Evolutionary conservation across 2,329 filamentous ascomycete genomes (phyloP), one percentile per base, ranked within the genome.

Genomic region (Aureobasidium uvarum): DNA sequence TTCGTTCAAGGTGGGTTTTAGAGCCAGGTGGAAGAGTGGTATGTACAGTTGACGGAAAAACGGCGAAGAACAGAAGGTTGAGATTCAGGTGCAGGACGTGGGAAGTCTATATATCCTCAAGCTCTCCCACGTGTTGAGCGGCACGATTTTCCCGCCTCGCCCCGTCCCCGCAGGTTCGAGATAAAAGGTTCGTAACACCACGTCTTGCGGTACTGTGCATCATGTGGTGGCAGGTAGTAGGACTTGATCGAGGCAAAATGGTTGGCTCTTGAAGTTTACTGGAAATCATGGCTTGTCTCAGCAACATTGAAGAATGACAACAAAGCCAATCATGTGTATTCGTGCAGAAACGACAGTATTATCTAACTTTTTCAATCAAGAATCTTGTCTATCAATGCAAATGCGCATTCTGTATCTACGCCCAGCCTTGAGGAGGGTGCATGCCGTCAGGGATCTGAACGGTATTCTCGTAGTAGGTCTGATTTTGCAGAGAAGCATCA

Each of bases 381-480:
- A 50, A 7, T 31, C 1, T 23, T 23, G 11, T 36, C 23, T 31
- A 31, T 28, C 46, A 31, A 14, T 8, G 18, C 13, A 18, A 13
- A 18, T 46, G 20, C 13, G n/a, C n/a, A 13, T 28, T 28, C 25
- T 31, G 18, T 8, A 43, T 43, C 8, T 43, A n/a, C 41, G 16
- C n/a, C n/a, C 67, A 75, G 23, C 73, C 73, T 46, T 66, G 58
- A 10, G 74, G 73, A n/a, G 73, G 73, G 66, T 74, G 69, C 60
- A 74, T 70, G 1, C 74, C 74, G 41, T 76, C 74, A 25, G 74
- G 72, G 62, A 76, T 73, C 41, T 69, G 65, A 7, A 74, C 71
- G 38, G 69, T 69, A 60, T 72, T 66, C 56, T 68, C 70, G 70
- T 76, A 76, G 70, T 74, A 75, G 23, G 58, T 64, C 51, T 64